Percentiles rank a stretch among this genome's conserved stretches.
Evolutionary conservation across 179 eudicot genomes (phyloP).

Genomic region (Silene vulgaris): DNA sequence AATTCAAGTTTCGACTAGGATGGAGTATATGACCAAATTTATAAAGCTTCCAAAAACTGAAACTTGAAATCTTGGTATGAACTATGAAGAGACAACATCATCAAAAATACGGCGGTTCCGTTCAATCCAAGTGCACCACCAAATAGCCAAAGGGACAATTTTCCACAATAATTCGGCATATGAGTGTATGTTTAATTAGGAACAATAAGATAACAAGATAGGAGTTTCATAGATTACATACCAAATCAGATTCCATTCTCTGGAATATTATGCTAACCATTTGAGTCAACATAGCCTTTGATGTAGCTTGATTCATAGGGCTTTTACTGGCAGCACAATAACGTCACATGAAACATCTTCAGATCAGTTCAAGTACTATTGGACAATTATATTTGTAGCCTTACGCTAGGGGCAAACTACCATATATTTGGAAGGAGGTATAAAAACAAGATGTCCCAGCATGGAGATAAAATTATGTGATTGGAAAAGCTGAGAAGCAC

Average conservation of each 20-base stretch:
- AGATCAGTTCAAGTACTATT: neutral
- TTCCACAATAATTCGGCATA: no score
- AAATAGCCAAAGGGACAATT: no score
- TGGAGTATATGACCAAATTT: no score
- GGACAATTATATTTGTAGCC: constrained; percentile 10
- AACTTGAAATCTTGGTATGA: no score
- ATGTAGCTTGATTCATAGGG: constrained; percentile 86
- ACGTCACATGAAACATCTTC: constrained; percentile 11
- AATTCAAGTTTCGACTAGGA: no score
- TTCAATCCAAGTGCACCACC: no score
- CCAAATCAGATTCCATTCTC: constrained; percentile 93
- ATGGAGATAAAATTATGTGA: neutral
- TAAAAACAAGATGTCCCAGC: neutral
- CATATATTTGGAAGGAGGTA: constrained; percentile 11
- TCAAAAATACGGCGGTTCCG: no score
- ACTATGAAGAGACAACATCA: no score
- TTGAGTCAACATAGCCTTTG: constrained; percentile 98
- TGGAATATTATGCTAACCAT: constrained; percentile 89
- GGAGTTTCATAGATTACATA: constrained; percentile 22
- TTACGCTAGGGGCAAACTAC: neutral
- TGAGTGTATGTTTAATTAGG: neutral
- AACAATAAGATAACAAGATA: constrained; percentile 9
- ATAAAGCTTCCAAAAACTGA: no score
- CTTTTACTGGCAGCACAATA: constrained; percentile 67
- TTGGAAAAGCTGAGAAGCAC: neutral